Conservation (phyloP, 495 filamentous ascomycete genomes). For the Friedmanniomyces simplex region DNA sequence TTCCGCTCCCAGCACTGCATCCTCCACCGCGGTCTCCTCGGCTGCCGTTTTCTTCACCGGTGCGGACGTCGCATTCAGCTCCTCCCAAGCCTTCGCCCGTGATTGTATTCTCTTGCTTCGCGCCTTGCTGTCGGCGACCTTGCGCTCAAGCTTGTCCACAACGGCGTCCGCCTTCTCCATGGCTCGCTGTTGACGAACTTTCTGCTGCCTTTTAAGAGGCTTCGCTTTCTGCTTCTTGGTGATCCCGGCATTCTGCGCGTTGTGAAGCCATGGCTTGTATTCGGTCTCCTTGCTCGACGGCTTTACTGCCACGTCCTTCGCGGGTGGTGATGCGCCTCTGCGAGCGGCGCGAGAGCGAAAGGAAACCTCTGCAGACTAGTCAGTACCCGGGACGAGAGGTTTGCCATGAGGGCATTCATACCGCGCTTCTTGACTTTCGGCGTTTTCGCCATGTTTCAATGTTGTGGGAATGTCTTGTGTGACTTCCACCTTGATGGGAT, state of each 20-base stretch:
- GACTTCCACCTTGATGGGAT: neutral
- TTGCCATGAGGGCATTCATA: neutral
- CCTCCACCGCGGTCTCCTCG: neutral
- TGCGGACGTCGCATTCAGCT: constrained; percentile 41
- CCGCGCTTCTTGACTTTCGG: constrained; percentile 25
- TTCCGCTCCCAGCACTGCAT: neutral
- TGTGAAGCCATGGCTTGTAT: constrained; percentile 54
- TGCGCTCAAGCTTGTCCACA: constrained; percentile 58
- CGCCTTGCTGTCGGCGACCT: constrained; percentile 55
- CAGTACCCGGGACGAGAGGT: neutral
- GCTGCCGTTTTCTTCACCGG: neutral
- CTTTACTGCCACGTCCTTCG: constrained; percentile 45
- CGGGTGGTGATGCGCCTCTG: constrained; percentile 14
- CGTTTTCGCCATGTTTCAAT: constrained; percentile 28
- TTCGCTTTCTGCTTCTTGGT: constrained; percentile 52
- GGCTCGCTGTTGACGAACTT: constrained; percentile 55
- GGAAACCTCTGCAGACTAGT: constrained; percentile 11
- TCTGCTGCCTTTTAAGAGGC: constrained; percentile 52
- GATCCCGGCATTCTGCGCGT: constrained; percentile 56
- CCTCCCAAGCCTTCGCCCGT: constrained; percentile 41
- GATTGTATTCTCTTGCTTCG: constrained; percentile 50
- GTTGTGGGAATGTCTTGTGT: neutral
- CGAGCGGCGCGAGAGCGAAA: constrained; percentile 21
- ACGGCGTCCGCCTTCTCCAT: constrained; percentile 63
- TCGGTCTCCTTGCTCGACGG: constrained; percentile 42